Evolutionary conservation across 2,329 filamentous ascomycete genomes (phyloP).

Genomic region (Cercospora janseana): DNA sequence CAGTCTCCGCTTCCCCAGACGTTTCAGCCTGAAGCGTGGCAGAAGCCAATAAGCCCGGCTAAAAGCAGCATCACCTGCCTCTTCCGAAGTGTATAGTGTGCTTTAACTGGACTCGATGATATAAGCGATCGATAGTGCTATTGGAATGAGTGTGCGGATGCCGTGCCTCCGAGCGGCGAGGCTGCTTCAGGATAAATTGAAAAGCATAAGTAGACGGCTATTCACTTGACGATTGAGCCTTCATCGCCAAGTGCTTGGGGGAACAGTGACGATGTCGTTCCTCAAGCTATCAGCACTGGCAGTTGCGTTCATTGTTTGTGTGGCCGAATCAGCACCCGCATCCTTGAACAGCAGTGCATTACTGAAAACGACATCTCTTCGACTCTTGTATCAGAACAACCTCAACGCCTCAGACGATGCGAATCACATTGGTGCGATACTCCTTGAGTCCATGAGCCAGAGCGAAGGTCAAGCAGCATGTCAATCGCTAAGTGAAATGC

Average conservation of each 20-base stretch:
- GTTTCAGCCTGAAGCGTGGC: constrained; percentile 9
- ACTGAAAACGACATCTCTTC: constrained; percentile 4
- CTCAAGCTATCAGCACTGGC: not conserved
- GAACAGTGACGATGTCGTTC: not conserved
- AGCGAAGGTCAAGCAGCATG: constrained; percentile 47
- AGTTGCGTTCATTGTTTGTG: not conserved
- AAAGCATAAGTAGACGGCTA: not conserved
- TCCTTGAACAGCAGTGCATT: not conserved
- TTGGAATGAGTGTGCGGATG: not conserved
- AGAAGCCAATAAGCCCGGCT: constrained; percentile 1
- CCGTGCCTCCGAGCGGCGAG: too few species aligned
- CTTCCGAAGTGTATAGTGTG: not conserved
- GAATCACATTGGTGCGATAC: constrained; percentile 53
- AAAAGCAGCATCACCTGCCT: constrained; percentile 6
- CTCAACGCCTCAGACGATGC: constrained; percentile 54
- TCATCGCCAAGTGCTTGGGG: not conserved
- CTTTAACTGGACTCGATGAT: not conserved
- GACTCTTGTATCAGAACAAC: constrained; percentile 55
- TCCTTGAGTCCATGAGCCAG: constrained; percentile 47
- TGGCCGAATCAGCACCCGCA: not conserved
- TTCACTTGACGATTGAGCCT: not conserved
- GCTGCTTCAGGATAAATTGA: not conserved
- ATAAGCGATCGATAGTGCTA: not conserved
- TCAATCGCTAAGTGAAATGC: constrained; percentile 48
- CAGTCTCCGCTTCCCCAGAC: not conserved